These are phyloP conservation scores for Albugo laibachii DNA, from an alignment of 352 stramenopile species.

Conservation along the genomic window DNA sequence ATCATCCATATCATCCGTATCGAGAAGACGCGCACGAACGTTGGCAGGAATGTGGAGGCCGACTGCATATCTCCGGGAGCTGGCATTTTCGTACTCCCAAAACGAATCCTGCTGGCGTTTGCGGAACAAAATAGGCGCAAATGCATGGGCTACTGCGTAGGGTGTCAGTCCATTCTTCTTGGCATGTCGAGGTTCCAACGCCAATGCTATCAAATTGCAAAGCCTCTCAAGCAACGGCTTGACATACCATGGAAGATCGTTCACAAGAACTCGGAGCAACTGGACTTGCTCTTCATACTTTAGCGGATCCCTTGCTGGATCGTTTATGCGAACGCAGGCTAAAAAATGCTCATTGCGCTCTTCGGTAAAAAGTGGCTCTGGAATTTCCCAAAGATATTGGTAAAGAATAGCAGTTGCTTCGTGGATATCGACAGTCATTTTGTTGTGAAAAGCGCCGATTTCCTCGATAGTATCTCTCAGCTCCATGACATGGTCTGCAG, in stretches of 20 bases:
- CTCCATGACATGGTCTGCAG: conserved; percentile 56
- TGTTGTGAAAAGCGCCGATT: conserved; percentile 58
- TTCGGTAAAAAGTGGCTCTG: conserved; percentile 50
- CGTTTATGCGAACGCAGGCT: conserved; percentile 10
- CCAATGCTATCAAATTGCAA: conserved; percentile 37
- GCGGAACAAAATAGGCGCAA: conserved; percentile 47
- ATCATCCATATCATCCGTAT: conserved; percentile 23
- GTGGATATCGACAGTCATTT: conserved; percentile 62
- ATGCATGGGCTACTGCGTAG: conserved; percentile 36
- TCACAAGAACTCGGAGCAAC: conserved; percentile 44
- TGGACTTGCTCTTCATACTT: conserved; percentile 22
- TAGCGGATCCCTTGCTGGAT: not conserved
- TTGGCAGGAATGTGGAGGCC: conserved; percentile 23
- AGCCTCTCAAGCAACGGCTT: conserved; percentile 57
- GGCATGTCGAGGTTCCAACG: conserved; percentile 30
- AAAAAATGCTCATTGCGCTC: conserved; percentile 54
- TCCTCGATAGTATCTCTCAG: conserved; percentile 67
- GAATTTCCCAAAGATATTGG: conserved; percentile 71
- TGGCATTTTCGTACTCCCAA: conserved; percentile 48
- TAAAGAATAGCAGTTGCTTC: conserved; percentile 58
- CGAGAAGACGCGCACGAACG: conserved; percentile 23
- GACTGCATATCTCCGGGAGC: conserved; percentile 47
- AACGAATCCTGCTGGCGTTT: conserved; percentile 27
- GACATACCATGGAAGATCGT: conserved; percentile 62
- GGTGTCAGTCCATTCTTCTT: conserved; percentile 47